These are phyloP conservation scores for Sisymbrium irio DNA, from an alignment of 345 rosid genomes.

Conservation along the genomic window DNA sequence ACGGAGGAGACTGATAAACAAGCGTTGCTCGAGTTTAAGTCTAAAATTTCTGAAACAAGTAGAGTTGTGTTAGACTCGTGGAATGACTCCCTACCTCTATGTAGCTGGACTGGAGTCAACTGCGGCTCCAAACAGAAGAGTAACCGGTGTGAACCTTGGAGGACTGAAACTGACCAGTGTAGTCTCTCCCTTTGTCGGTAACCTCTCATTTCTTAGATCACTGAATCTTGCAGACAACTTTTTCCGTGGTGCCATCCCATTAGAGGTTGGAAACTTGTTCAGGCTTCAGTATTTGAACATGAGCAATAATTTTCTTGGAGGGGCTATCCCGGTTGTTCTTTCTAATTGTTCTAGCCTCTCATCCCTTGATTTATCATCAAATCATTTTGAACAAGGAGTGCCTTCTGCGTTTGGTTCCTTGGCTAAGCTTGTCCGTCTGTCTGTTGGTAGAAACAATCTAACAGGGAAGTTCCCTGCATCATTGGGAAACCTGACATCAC, in stretches of 20 bases:
- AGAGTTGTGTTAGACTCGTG: slow-evolving; percentile 17
- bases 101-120: slow-evolving; percentile 26
- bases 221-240: slow-evolving; percentile 23
- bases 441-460: slow-evolving; percentile 24
- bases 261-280: slow-evolving; percentile 14
- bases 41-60: slow-evolving; percentile 18
- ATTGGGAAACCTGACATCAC: slow-evolving; percentile 29
- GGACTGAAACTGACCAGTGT: slow-evolving; percentile 13
- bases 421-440: slow-evolving; percentile 11
- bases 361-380: slow-evolving; percentile 24
- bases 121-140: slow-evolving; percentile 17
- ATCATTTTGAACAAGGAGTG: slow-evolving; percentile 18
- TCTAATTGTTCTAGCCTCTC: slow-evolving; percentile 26
- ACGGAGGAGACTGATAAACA: slow-evolving; percentile 30
- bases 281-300: slow-evolving; percentile 25
- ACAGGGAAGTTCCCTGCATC: slow-evolving; percentile 30
- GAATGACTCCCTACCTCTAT: slow-evolving; percentile 30
- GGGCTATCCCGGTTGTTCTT: slow-evolving; percentile 15
- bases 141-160: slow-evolving; percentile 18
- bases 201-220: slow-evolving; percentile 33
- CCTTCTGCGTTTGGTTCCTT: slow-evolving; percentile 14
- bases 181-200: slow-evolving; percentile 33
- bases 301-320: slow-evolving; percentile 25
- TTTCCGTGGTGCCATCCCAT: slow-evolving; percentile 14
- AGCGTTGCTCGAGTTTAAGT: slow-evolving; percentile 30